phyloP scores from a whole-genome alignment of 2,329 filamentous ascomycete genomes.

The Nemania abortiva region DNA sequence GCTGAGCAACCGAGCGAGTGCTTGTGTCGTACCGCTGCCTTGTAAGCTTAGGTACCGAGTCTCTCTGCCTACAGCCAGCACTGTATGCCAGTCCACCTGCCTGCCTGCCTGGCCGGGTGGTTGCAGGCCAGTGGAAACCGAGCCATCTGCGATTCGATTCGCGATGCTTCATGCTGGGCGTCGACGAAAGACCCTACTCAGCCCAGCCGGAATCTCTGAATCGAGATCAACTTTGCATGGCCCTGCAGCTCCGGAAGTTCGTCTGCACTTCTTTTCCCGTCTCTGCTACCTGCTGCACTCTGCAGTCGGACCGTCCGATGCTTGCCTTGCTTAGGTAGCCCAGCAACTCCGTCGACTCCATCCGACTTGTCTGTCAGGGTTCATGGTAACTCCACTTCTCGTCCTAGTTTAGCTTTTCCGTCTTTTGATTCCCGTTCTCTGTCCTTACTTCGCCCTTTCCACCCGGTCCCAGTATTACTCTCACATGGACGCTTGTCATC shows the following conservation, averaged over 20 bases:
- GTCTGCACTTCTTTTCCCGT: conserved; percentile 29
- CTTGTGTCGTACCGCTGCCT: conserved; percentile 29
- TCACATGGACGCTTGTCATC: conserved; percentile 16
- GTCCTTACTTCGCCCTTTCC: conserved; percentile 16
- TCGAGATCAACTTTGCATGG: conserved; percentile 32
- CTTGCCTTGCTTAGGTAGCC: conserved; percentile 32
- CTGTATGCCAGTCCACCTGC: neutral
- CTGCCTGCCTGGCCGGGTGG: conserved; percentile 8
- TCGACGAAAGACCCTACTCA: conserved; percentile 24
- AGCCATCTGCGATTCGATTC: conserved; percentile 18
- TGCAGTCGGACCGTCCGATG: conserved; percentile 31
- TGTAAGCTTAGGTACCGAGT: conserved; percentile 17
- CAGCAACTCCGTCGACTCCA: conserved; percentile 26
- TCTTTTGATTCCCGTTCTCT: conserved; percentile 18
- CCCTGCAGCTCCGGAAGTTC: conserved; percentile 37
- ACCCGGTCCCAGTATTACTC: conserved; percentile 14
- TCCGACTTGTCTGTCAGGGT: conserved; percentile 32
- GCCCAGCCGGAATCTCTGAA: conserved; percentile 32
- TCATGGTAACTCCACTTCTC: conserved; percentile 35
- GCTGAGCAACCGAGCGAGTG: conserved; percentile 30
- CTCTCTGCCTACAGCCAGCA: conserved; percentile 6
- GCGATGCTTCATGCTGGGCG: conserved; percentile 21
- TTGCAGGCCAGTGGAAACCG: conserved; percentile 15
- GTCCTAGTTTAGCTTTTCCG: conserved; percentile 32
- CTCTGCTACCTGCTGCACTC: conserved; percentile 24